Base-by-base conservation (phyloP, 306 rosid genomes). In the Heteromeles arbutifolia region DNA sequence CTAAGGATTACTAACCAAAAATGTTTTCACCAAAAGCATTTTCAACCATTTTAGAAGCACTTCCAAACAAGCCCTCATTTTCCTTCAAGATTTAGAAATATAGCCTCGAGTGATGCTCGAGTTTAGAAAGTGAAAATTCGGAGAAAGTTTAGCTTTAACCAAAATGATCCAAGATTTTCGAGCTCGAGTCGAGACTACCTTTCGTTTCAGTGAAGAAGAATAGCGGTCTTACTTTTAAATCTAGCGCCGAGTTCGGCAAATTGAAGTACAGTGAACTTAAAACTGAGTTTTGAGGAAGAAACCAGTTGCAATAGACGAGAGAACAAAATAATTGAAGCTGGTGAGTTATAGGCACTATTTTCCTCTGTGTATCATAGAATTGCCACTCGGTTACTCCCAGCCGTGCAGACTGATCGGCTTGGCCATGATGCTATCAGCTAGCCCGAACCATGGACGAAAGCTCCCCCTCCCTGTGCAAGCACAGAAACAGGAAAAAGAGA, bases 401-500 rank as follows among this genome's bases (percentile, higher is more conserved):
- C 82, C 84, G 74, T 25, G 12, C 61, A 17, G 72, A 78, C 58
- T 56, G 74, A 74, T 29, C 6, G 58, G 74, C 78, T 73, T 39
- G 81, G 81, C 68, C 82, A 64, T 75, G 73, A 54, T 39, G 78
- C 67, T 72, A 77, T 61, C 77, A 65, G 89, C 71, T 52, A 77
- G 84, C 85, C 74, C 75, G 28, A 80, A 53, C 80, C 81, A 74
- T 62, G 53, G 80, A 75, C 52, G 56, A 68, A 58, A 72, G 37
- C 80, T 24, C 53, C 41, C 81, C 57, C 64, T 37, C 81, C 97
- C 97, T 92, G 98, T 88, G 82, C 77, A 90, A 82, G 82, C 86
- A 86, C 83, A 73, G 74, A 34, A 82, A 79, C 76, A 69, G 75
- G 59, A 81, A 82, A 76, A 78, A 74, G 83, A 80, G 86, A 81